A percentile compares a stretch with the other conserved stretches of the same genome.
These are phyloP conservation scores for Xylariaceae sp. DNA, from an alignment of 2,329 filamentous ascomycete genomes.

Conservation along the genomic window DNA sequence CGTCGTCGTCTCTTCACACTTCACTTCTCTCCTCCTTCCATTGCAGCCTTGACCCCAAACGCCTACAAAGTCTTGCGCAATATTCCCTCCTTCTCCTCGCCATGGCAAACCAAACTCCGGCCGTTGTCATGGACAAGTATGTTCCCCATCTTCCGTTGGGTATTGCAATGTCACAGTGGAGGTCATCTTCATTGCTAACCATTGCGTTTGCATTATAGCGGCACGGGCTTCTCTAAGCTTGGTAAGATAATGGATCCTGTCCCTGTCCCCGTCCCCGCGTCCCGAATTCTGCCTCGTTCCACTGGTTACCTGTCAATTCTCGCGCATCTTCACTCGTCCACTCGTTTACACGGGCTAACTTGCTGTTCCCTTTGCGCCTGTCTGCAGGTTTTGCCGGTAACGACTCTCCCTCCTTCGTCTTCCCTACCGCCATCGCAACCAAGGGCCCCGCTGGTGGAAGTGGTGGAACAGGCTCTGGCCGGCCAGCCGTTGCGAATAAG, in stretches of 20 bases:
- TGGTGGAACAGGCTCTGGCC: conserved; percentile 81
- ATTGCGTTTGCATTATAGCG: conserved; percentile 64
- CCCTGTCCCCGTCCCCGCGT: conserved; percentile 1
- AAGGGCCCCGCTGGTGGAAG: conserved; percentile 77
- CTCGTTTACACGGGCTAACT: conserved; percentile 27
- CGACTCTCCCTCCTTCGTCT: conserved; percentile 98
- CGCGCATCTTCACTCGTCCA: conserved; percentile 8
- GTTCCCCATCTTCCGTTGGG: conserved; percentile 53
- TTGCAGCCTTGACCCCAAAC: too few species aligned
- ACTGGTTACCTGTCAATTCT: too few species aligned
- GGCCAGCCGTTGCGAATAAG: conserved; percentile 91
- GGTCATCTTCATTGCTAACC: conserved; percentile 48
- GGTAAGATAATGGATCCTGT: conserved; percentile 63
- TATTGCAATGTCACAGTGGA: conserved; percentile 27
- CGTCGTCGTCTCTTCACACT: too few species aligned
- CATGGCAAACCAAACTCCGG: conserved; percentile 98
- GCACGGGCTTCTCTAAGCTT: conserved; percentile 99
- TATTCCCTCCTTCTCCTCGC: conserved; percentile 41
- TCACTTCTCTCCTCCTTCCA: too few species aligned
- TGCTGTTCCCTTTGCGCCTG: conserved; percentile 27
- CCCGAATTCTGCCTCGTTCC: background rate
- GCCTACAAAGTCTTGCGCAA: background rate
- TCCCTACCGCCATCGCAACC: conserved; percentile 97
- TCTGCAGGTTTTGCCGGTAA: conserved; percentile 92
- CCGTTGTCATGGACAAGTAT: conserved; percentile 99